Evolutionary conservation across 306 rosid genomes (phyloP).

Genomic region (Glycine soja): DNA sequence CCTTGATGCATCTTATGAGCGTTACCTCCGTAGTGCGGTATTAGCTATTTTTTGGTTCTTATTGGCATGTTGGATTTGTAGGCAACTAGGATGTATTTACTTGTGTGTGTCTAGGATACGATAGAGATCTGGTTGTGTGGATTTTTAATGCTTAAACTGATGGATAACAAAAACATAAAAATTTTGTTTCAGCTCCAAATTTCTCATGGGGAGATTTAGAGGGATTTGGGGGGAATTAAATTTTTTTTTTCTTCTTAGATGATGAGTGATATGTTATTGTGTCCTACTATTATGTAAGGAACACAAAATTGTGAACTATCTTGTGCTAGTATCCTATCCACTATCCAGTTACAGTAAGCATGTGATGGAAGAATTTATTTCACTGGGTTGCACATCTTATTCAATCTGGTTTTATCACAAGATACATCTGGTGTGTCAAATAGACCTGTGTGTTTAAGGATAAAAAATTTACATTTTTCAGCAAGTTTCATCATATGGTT

Average conservation of each 20-base stretch:
- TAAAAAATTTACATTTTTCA: slow-evolving; percentile 56
- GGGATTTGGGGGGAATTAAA: neutral
- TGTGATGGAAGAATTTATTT: slow-evolving; percentile 24
- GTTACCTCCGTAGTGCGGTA: slow-evolving; percentile 90
- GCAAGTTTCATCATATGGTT: slow-evolving; percentile 80
- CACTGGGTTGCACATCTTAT: slow-evolving; percentile 2
- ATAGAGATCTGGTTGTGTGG: slow-evolving; percentile 13
- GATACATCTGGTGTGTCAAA: slow-evolving; percentile 17
- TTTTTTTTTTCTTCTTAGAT: neutral
- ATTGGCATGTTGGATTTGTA: slow-evolving; percentile 3
- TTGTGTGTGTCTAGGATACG: slow-evolving; percentile 19
- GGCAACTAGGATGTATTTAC: slow-evolving; percentile 27
- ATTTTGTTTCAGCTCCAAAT: slow-evolving; percentile 4
- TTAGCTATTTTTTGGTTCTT: slow-evolving; percentile 42
- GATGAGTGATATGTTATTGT: slow-evolving; percentile 3
- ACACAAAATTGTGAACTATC: slow-evolving; percentile 28
- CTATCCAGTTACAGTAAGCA: neutral
- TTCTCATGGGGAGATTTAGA: slow-evolving; percentile 3
- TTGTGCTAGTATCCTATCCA: neutral
- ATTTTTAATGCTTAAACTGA: slow-evolving; percentile 22
- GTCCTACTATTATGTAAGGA: neutral
- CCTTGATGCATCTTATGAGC: slow-evolving; percentile 95
- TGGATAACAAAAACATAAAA: slow-evolving; percentile 13
- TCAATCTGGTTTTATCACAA: slow-evolving; percentile 26
- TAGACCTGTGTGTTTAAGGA: slow-evolving; percentile 38